Conservation (phyloP, 140 eudicot species). For the Erigeron philadelphicus region DNA sequence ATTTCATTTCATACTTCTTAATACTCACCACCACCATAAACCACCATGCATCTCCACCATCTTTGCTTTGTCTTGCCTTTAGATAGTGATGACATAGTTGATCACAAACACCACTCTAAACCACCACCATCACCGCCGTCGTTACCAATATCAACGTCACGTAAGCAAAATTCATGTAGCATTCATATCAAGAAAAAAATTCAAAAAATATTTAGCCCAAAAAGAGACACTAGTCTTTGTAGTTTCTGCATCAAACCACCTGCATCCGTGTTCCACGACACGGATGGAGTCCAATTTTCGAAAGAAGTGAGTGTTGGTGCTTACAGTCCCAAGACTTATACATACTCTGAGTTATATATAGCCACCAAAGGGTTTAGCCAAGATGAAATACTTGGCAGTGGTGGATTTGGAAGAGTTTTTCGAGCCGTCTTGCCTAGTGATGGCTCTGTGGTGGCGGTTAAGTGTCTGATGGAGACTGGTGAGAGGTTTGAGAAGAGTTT, state of each 20-base stretch:
- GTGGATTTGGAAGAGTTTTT: slow-evolving; percentile 82
- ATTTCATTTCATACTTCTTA: slow-evolving; percentile 20
- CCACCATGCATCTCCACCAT: slow-evolving; percentile 55
- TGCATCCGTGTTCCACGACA: slow-evolving; percentile 46
- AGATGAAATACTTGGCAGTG: slow-evolving; percentile 66
- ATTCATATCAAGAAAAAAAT: slow-evolving; percentile 29
- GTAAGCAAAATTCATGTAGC: slow-evolving; percentile 31
- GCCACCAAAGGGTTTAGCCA: slow-evolving; percentile 74
- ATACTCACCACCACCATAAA: slow-evolving; percentile 6
- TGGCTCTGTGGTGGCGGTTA: slow-evolving; percentile 71
- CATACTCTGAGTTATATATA: slow-evolving; percentile 78
- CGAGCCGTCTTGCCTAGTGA: slow-evolving; percentile 81
- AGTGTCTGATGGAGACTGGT: slow-evolving; percentile 68
- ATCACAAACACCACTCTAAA: slow-evolving; percentile 16
- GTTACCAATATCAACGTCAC: slow-evolving; percentile 12
- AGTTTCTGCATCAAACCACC: slow-evolving; percentile 22
- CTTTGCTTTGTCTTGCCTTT: slow-evolving; percentile 54
- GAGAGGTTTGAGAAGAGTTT: slow-evolving; percentile 73
- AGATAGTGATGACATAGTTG: slow-evolving; percentile 31
- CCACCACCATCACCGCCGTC: slow-evolving; percentile 17
- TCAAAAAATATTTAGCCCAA: slow-evolving; percentile 34
- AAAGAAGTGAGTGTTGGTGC: slow-evolving; percentile 37
- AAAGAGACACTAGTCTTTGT: slow-evolving; percentile 21
- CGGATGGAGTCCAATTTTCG: slow-evolving; percentile 57
- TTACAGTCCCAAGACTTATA: slow-evolving; percentile 60